Base-by-base conservation (phyloP, 2,329 filamentous ascomycete genomes). In the Cadophora malorum region DNA sequence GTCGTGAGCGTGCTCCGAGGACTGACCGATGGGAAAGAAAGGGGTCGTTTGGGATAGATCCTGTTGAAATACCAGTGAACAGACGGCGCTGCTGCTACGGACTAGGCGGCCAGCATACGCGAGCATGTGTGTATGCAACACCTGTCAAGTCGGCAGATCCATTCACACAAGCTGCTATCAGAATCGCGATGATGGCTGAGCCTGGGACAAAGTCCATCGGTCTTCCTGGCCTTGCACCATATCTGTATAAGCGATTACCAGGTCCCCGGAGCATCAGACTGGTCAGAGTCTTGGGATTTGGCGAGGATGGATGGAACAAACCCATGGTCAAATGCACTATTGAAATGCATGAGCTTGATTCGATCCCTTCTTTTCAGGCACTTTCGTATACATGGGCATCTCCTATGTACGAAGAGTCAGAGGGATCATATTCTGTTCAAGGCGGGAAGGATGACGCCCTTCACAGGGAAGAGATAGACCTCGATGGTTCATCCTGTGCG, bases 351-450 rank as follows among this genome's bases (percentile, higher is more conserved):
- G 28, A 33, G 4, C 52, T 55, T 28, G 52, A 55, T 31, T 33
- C 25, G 6, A 33, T 55, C 16, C 52, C 52, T 55, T 3, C 52
- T 19, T 55, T 33, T 16, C 52, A 55, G 28, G 52, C 52, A 31
- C 52, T 55, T 55, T 55, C 52, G 14, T 55, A 55, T 33, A 55
- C 52, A 5, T 55, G 52, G 52, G 52, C 52, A 55, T 55, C 25
- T 55, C 52, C 52, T 28, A 55, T 55, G 52, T 55, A 55, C 19
- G 25, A 55, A 33, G 52, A 55, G 33, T 33, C 7, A 8, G n/a
- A 19, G 14, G 16, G 28, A 31, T 33, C 52, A 55, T n/a, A 28
- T 33, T 33, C 52, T 33, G 25, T 14, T 12, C 25, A n/a, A 33
- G 16, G 52, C 16, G 25, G 16, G 25, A 33, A 55, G 3, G 52